phyloP scores from a whole-genome alignment of 495 filamentous ascomycete species.

The Sabuloglossum arenarium region DNA sequence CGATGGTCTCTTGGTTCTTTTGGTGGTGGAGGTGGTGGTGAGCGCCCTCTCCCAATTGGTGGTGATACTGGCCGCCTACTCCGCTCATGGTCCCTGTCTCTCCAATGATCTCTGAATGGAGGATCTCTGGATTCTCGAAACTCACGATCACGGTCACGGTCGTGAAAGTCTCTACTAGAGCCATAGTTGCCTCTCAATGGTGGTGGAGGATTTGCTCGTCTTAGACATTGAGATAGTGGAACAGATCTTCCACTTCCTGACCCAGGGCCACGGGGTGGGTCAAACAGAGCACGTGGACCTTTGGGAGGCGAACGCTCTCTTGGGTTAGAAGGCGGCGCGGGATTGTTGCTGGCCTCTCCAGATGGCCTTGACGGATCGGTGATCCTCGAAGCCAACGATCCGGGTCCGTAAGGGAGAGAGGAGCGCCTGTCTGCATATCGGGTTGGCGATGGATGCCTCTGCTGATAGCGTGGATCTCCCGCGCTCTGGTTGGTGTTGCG shows the following conservation, averaged over 20 bases:
- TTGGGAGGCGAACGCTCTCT: conserved; percentile 36
- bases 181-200: conserved; percentile 19
- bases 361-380: conserved; percentile 15
- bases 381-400: conserved; percentile 25
- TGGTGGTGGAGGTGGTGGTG: conserved; percentile 9
- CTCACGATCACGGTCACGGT: conserved; percentile 19
- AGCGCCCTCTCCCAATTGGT: conserved; percentile 12
- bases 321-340: conserved; percentile 24
- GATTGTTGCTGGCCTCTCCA: conserved; percentile 22
- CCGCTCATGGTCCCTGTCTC: conserved; percentile 11
- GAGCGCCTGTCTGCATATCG: conserved; percentile 27
- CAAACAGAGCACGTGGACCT: conserved; percentile 48
- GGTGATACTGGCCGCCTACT: conserved; percentile 16
- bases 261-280: conserved; percentile 18
- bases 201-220: conserved; percentile 22
- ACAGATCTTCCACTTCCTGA: conserved; percentile 13
- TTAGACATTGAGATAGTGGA: conserved; percentile 5
- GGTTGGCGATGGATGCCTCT: conserved; percentile 36
- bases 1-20: conserved; percentile 16
- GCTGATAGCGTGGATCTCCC: conserved; percentile 24
- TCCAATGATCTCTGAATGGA: neutral
- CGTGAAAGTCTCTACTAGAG: conserved; percentile 18
- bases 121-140: neutral
- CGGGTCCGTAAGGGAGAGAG: conserved; percentile 22
- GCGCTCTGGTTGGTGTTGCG: neutral